Evolutionary conservation across 2,329 filamentous ascomycete species (phyloP).

Genomic region (Diaporthe vaccinii): DNA sequence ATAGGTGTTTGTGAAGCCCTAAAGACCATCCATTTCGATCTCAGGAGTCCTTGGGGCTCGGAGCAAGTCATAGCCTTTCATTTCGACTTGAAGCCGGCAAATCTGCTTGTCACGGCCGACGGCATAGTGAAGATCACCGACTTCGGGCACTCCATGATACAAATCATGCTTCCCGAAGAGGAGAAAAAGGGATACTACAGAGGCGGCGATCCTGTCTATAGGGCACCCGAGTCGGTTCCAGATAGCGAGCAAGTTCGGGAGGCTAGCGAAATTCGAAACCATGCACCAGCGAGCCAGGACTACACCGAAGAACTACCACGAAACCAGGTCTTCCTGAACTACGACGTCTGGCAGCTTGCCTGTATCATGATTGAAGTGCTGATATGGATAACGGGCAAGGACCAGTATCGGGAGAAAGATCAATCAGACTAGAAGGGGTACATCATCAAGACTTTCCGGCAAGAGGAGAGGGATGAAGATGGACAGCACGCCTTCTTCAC

Average conservation of each 20-base stretch:
- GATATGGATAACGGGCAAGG: background rate
- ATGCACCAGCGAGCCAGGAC: background rate
- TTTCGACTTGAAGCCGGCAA: slow-evolving; percentile 1
- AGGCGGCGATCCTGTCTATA: background rate
- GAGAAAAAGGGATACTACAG: background rate
- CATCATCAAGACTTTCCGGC: background rate
- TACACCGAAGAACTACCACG: slow-evolving; percentile 1
- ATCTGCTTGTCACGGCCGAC: background rate
- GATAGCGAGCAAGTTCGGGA: background rate
- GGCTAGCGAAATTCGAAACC: background rate
- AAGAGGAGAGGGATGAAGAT: background rate
- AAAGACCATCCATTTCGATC: slow-evolving; percentile 1
- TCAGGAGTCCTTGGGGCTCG: background rate
- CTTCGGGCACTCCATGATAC: background rate
- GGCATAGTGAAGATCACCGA: background rate
- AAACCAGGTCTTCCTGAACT: background rate
- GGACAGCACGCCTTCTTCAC: background rate
- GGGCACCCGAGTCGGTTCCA: background rate
- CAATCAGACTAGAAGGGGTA: background rate
- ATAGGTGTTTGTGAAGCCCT: background rate
- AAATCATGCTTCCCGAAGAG: background rate
- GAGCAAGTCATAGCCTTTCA: slow-evolving; percentile 5
- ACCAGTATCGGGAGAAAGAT: background rate
- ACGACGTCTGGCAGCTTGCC: background rate
- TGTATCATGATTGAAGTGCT: background rate